These are phyloP conservation scores for Vigna radiata DNA, from an alignment of 306 rosid genomes.

Conservation along the genomic window DNA sequence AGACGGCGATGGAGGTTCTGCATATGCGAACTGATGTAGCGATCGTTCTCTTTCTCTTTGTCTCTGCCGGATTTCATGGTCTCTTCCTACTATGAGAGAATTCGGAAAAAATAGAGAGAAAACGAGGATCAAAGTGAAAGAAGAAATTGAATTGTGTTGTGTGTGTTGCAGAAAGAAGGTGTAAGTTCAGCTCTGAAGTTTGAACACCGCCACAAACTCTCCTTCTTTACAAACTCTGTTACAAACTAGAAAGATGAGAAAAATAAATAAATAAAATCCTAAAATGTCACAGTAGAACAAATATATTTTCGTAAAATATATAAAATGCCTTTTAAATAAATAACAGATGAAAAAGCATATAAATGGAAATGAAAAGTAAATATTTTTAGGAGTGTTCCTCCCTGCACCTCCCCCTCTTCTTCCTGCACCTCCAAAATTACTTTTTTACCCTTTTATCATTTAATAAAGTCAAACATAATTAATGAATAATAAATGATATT, in stretches of 20 bases:
- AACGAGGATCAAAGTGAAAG: not conserved
- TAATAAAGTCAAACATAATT: too few relatives aligned
- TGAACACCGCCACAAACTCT: not conserved
- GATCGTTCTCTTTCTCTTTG: slow-evolving; percentile 56
- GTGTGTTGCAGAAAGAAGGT: not conserved
- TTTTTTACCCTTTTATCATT: too few relatives aligned
- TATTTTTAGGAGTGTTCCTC: too few relatives aligned
- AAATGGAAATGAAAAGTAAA: not conserved
- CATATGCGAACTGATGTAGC: slow-evolving; percentile 52
- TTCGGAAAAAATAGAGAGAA: not conserved
- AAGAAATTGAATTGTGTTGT: not conserved
- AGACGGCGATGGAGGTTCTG: slow-evolving; percentile 78
- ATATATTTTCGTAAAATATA: too few relatives aligned
- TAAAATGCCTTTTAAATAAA: not conserved
- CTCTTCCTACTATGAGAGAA: not conserved
- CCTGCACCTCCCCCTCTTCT: too few relatives aligned
- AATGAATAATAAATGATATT: too few relatives aligned
- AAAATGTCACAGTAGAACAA: too few relatives aligned
- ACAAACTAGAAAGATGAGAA: not conserved
- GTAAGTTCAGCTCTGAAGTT: not conserved
- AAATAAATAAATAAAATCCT: not conserved
- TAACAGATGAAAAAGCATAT: not conserved
- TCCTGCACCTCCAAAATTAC: too few relatives aligned
- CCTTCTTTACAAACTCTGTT: not conserved
- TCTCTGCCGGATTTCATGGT: slow-evolving; percentile 59